Evolutionary conservation across 176 grass and related monocot species (phyloP).

Genomic region (Eremochloa ophiuroides): DNA sequence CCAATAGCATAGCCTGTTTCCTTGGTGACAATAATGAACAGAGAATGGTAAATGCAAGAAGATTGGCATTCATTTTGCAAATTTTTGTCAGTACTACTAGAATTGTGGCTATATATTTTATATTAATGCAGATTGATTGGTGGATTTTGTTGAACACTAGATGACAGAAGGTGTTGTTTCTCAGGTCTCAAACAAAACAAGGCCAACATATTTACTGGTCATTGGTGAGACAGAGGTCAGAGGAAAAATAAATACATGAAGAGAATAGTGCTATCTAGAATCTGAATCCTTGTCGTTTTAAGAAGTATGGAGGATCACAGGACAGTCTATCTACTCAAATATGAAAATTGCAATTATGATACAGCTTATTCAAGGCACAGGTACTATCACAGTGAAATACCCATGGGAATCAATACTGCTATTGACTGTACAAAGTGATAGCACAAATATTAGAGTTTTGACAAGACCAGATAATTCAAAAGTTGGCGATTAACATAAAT

Average conservation of each 20-base stretch:
- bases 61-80: neutral
- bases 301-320: neutral
- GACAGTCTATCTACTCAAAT: neutral
- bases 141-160: neutral
- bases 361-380: slow-evolving; percentile 3
- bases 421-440: slow-evolving; percentile 1
- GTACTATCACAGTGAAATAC: neutral
- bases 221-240: neutral
- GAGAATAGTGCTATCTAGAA: neutral
- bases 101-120: slow-evolving; percentile 11
- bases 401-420: neutral
- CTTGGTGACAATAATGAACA: neutral
- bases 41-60: slow-evolving; percentile 10
- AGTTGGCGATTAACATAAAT: neutral
- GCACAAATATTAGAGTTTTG: neutral
- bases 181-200: neutral
- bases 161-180: neutral
- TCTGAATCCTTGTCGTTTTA: neutral
- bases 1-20: neutral
- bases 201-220: neutral
- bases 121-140: neutral
- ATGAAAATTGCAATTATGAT: neutral
- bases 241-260: neutral
- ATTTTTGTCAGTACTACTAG: neutral
- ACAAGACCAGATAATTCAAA: neutral